Conservation (phyloP, 169 alveolate genomes). For the Plasmodium knowlesi region DNA sequence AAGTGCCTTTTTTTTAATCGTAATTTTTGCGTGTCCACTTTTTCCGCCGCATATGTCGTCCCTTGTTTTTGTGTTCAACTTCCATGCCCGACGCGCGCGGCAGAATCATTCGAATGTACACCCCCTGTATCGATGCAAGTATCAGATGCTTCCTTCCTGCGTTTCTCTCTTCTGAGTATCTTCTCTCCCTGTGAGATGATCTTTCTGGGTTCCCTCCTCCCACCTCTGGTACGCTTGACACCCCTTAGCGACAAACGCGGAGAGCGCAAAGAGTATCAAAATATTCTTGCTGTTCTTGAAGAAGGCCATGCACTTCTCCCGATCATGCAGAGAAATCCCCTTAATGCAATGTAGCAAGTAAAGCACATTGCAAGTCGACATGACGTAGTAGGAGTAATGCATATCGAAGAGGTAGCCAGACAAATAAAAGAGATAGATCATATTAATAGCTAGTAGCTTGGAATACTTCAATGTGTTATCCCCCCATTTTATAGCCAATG, state of each 20-base stretch:
- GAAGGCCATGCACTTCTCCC: conserved; percentile 39
- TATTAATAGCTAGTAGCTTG: not conserved
- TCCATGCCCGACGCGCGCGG: not conserved
- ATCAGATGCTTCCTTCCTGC: not conserved
- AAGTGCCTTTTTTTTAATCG: not conserved
- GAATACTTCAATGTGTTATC: conserved; percentile 78
- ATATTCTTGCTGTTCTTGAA: conserved; percentile 50
- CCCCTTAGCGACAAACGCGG: conserved; percentile 13
- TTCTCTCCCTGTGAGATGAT: not conserved
- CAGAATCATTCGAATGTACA: not conserved
- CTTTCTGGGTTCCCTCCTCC: not conserved
- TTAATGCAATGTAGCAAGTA: conserved; percentile 10
- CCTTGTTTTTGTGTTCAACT: conserved; percentile 1
- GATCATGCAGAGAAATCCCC: not conserved
- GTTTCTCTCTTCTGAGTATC: not conserved
- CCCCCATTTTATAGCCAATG: conserved; percentile 93
- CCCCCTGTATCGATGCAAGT: not conserved
- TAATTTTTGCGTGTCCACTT: not conserved
- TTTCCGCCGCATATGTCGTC: no score
- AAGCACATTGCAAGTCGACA: conserved; percentile 25
- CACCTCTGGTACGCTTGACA: not conserved
- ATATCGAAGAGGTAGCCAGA: conserved; percentile 39
- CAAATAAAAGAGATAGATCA: conserved; percentile 23
- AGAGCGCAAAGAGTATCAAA: not conserved
- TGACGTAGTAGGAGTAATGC: conserved; percentile 27